Percentiles rank a stretch among this genome's conserved stretches.
Conservation (phyloP, 495 filamentous ascomycete species). For the Daldinia grandis region DNA sequence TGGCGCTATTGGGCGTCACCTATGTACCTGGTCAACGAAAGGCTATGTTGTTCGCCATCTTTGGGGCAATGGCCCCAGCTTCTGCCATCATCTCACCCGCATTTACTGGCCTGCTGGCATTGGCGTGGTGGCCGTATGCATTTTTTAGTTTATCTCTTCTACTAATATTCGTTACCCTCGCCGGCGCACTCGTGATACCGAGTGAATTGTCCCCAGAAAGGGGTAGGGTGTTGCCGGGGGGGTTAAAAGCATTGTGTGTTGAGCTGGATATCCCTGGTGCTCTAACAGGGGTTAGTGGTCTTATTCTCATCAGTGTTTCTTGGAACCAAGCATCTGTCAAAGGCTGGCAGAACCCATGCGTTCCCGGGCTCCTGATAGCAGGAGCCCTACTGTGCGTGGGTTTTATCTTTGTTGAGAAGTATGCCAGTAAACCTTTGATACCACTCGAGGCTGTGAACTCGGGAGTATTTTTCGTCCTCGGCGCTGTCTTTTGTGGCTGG, state of each 20-base stretch:
- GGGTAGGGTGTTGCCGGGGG: slow-evolving; percentile 17
- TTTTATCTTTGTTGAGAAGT: slow-evolving; percentile 63
- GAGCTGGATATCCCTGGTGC: slow-evolving; percentile 63
- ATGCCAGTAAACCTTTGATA: slow-evolving; percentile 61
- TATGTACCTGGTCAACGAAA: slow-evolving; percentile 66
- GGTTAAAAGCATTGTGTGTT: slow-evolving; percentile 36
- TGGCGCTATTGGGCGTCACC: slow-evolving; percentile 67
- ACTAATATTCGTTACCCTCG: slow-evolving; percentile 52
- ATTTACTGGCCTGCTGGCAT: slow-evolving; percentile 62
- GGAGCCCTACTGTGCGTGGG: slow-evolving; percentile 59
- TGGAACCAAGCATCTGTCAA: slow-evolving; percentile 69
- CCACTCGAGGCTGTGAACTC: slow-evolving; percentile 61
- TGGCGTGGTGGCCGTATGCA: slow-evolving; percentile 73
- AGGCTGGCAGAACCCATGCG: slow-evolving; percentile 65
- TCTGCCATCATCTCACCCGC: slow-evolving; percentile 63
- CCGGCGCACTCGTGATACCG: slow-evolving; percentile 61
- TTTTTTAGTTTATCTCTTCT: slow-evolving; percentile 65
- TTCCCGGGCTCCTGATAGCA: slow-evolving; percentile 61
- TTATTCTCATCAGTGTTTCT: slow-evolving; percentile 67
- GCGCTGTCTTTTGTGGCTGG: slow-evolving; percentile 67
- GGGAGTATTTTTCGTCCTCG: slow-evolving; percentile 64
- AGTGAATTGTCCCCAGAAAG: slow-evolving; percentile 53
- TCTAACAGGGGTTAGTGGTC: slow-evolving; percentile 60
- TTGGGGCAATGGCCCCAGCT: slow-evolving; percentile 69
- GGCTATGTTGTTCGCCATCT: slow-evolving; percentile 71